Evolutionary conservation across 2,329 filamentous ascomycete species (phyloP).

Genomic region (Fusarium graminum): DNA sequence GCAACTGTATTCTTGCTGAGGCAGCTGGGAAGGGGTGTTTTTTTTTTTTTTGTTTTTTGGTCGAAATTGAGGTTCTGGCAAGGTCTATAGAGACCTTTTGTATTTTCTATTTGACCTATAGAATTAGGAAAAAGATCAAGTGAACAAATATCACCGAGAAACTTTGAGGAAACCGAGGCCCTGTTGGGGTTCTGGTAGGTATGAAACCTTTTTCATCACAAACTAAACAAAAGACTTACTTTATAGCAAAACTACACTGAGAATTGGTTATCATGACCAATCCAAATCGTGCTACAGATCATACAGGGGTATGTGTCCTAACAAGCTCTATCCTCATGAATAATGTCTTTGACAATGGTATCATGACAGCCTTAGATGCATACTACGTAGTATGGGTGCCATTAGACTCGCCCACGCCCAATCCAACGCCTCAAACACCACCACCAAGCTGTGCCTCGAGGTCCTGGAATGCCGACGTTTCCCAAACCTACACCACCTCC

Average conservation of each 20-base stretch:
- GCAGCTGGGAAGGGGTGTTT: no score
- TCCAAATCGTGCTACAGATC: neutral
- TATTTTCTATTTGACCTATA: no score
- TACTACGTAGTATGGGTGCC: slow-evolving; percentile 14
- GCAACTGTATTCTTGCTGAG: no score
- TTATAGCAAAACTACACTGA: neutral
- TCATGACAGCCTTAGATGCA: slow-evolving; percentile 3
- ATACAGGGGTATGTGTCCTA: neutral
- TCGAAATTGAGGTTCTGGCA: no score
- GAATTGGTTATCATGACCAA: neutral
- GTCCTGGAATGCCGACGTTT: slow-evolving; percentile 26
- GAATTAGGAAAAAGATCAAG: no score
- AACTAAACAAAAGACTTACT: neutral
- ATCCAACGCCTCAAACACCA: slow-evolving; percentile 1
- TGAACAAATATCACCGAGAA: neutral
- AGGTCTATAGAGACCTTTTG: no score
- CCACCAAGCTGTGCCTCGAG: slow-evolving; percentile 1
- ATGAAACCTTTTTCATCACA: neutral
- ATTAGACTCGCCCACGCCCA: slow-evolving; percentile 7
- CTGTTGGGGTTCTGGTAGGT: neutral
- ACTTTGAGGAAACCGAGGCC: neutral
- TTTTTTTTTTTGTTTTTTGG: no score
- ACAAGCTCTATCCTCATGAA: neutral
- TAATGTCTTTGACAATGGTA: neutral
- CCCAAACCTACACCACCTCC: slow-evolving; percentile 32